Percentiles rank a stretch among this genome's conserved stretches.
Conservation (phyloP, 768 basidiomycete species). For the Collybia sordida region DNA sequence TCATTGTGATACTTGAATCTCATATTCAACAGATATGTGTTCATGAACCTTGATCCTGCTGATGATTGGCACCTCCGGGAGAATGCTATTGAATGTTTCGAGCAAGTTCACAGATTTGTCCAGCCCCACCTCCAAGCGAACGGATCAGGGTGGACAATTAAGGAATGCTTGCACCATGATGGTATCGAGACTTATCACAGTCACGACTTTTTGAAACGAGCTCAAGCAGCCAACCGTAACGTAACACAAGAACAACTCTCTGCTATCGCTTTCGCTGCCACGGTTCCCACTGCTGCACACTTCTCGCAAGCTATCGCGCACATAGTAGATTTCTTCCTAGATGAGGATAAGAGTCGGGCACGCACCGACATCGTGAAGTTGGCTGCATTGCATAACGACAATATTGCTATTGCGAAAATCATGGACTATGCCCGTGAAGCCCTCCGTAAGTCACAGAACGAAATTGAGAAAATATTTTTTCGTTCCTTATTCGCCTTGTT, state of each 20-base stretch:
- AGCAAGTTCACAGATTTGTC: constrained; percentile 26
- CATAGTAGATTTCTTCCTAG: constrained; percentile 61
- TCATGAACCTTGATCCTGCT: constrained; percentile 41
- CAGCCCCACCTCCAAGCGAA: constrained; percentile 26
- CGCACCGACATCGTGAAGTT: constrained; percentile 40
- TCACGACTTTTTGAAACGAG: constrained; percentile 29
- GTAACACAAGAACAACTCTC: constrained; percentile 37
- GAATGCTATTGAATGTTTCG: constrained; percentile 31
- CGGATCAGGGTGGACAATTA: constrained; percentile 1
- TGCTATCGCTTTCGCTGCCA: constrained; percentile 48
- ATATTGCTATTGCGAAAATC: constrained; percentile 26
- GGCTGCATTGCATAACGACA: constrained; percentile 19
- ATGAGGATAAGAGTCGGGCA: constrained; percentile 30
- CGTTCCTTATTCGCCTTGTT: background rate
- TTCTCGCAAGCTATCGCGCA: constrained; percentile 57
- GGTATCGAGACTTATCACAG: constrained; percentile 20
- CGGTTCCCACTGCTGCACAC: constrained; percentile 53
- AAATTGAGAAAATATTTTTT: background rate
- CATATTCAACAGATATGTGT: constrained; percentile 37
- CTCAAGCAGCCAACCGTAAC: constrained; percentile 19
- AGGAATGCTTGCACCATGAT: constrained; percentile 13
- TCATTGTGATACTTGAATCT: background rate
- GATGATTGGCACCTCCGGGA: constrained; percentile 48
- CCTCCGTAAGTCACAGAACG: constrained; percentile 31
- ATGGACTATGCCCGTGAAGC: constrained; percentile 48